Conservation (phyloP, 78 protist genomes). For the Parvularia atlantis region DNA sequence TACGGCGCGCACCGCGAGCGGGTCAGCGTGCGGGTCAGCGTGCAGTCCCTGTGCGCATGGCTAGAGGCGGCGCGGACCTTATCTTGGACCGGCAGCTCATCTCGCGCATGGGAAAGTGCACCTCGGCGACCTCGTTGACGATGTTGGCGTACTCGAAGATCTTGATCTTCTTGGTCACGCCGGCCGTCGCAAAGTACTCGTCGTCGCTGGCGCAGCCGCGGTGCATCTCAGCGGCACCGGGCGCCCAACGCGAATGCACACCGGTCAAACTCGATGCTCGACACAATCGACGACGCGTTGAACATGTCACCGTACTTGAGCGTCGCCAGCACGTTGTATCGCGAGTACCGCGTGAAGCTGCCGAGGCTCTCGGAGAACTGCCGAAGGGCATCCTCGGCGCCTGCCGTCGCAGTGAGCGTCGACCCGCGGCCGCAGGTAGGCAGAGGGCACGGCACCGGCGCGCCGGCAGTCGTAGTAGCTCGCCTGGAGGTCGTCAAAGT, state of each 20-base stretch:
- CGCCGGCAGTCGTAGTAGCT: too few species aligned
- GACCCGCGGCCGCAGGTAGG: too few species aligned
- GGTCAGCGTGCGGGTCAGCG: background rate
- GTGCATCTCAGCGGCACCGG: too few species aligned
- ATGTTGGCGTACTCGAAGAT: constrained; percentile 39
- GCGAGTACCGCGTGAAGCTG: constrained; percentile 34
- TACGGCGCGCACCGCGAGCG: background rate
- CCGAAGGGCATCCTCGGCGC: constrained; percentile 16
- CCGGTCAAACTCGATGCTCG: constrained; percentile 50
- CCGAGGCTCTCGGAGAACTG: constrained; percentile 29
- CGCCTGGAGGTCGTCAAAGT: constrained; percentile 41
- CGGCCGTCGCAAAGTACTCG: constrained; percentile 61
- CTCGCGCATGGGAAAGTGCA: constrained; percentile 43
- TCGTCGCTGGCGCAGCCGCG: too few species aligned
- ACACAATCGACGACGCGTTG: constrained; percentile 41
- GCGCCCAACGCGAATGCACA: too few species aligned
- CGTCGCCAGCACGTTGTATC: constrained; percentile 26
- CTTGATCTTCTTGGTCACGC: constrained; percentile 56
- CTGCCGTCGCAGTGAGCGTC: too few species aligned
- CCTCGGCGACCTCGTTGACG: constrained; percentile 16
- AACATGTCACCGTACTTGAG: constrained; percentile 43
- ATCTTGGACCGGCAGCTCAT: constrained; percentile 46
- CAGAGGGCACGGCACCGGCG: too few species aligned
- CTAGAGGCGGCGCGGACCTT: constrained; percentile 1
- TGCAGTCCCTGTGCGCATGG: background rate